A percentile compares a stretch with the other conserved stretches of the same genome.
These are phyloP conservation scores for Globisporangium paroecandrum DNA, from an alignment of 352 stramenopile species.

Conservation along the genomic window DNA sequence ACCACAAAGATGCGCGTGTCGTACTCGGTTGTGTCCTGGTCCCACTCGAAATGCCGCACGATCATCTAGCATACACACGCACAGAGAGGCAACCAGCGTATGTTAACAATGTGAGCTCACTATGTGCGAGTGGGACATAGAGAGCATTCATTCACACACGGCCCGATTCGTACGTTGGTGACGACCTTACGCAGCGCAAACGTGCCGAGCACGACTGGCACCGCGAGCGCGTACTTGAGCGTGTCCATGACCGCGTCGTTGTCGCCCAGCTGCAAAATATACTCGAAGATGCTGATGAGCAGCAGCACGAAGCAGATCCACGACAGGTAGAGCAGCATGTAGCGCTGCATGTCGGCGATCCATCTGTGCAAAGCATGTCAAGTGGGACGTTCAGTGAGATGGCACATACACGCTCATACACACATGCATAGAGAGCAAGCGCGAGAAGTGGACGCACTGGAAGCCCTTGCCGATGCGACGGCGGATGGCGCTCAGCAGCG, in stretches of 20 bases:
- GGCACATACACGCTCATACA: background rate
- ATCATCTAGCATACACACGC: slow-evolving; percentile 35
- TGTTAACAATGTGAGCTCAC: slow-evolving; percentile 4
- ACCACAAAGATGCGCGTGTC: slow-evolving; percentile 80
- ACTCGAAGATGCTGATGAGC: slow-evolving; percentile 45
- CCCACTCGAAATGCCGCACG: slow-evolving; percentile 76
- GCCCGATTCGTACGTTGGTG: slow-evolving; percentile 46
- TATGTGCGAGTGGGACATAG: background rate
- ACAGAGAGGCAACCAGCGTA: background rate
- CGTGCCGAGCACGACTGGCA: slow-evolving; percentile 70
- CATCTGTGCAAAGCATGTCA: slow-evolving; percentile 28
- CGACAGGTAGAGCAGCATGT: slow-evolving; percentile 75
- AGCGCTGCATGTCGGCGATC: slow-evolving; percentile 76
- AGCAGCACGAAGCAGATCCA: slow-evolving; percentile 56
- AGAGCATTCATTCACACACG: background rate
- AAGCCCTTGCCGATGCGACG: slow-evolving; percentile 60
- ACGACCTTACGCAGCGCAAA: slow-evolving; percentile 74
- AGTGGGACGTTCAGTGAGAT: background rate
- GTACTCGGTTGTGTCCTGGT: slow-evolving; percentile 58
- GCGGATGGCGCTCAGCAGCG: slow-evolving; percentile 47
- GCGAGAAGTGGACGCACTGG: slow-evolving; percentile 23
- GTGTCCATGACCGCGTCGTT: slow-evolving; percentile 45
- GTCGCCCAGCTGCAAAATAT: slow-evolving; percentile 55
- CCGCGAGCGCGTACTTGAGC: slow-evolving; percentile 53
- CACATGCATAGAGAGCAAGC: background rate